phyloP scores from a whole-genome alignment of 345 rosid species.

The Eutrema yunnanense region DNA sequence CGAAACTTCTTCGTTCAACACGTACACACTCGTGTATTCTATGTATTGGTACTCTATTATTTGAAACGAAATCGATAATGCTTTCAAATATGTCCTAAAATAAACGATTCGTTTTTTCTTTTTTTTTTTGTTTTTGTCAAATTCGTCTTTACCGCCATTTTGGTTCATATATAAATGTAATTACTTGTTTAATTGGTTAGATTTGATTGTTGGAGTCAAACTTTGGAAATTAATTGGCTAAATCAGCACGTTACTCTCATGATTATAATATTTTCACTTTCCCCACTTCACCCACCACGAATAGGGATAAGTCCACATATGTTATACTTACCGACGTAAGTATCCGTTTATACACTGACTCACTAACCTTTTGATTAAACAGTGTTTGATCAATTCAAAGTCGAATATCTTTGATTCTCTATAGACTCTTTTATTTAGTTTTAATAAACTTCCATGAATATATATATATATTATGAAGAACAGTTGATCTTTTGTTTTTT shows the following conservation, averaged over 20 bases:
- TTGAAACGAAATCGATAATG: background rate
- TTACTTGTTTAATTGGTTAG: background rate
- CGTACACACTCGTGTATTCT: background rate
- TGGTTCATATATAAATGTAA: background rate
- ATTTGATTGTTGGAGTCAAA: slow-evolving; percentile 15
- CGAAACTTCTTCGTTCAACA: background rate
- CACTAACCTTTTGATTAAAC: background rate
- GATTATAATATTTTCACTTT: slow-evolving; percentile 32
- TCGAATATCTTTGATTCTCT: background rate
- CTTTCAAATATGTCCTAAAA: background rate
- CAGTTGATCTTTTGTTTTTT: background rate
- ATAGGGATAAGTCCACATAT: slow-evolving; percentile 8
- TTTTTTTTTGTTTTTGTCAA: background rate
- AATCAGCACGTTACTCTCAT: slow-evolving; percentile 32
- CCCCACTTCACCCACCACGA: slow-evolving; percentile 34
- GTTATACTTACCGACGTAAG: slow-evolving; percentile 13
- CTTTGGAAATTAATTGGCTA: slow-evolving; percentile 22
- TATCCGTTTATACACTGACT: background rate
- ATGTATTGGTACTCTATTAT: background rate
- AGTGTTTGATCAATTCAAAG: background rate
- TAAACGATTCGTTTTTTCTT: background rate
- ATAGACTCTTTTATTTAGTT: background rate
- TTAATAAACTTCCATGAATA: background rate
- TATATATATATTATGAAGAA: background rate
- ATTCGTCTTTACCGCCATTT: slow-evolving; percentile 12